phyloP scores from a whole-genome alignment of 2,329 filamentous ascomycete genomes.

The Cladosporium sp. region DNA sequence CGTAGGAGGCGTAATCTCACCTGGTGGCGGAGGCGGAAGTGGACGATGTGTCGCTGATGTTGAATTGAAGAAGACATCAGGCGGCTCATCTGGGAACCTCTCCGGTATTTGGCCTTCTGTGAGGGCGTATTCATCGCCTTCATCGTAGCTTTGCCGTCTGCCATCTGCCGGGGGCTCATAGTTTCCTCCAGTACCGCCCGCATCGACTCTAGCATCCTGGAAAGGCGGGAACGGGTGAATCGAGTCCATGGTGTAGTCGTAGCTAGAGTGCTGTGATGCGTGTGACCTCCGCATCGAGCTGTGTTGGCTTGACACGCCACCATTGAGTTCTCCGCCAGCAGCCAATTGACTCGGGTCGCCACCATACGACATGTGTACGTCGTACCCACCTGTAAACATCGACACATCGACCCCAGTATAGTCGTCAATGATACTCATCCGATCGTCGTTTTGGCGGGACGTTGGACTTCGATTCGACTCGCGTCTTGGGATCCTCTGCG shows the following conservation, averaged over 20 bases:
- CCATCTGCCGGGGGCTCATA: slow-evolving; percentile 66
- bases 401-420: slow-evolving; percentile 68
- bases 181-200: slow-evolving; percentile 84
- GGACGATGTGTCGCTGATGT: slow-evolving; percentile 65
- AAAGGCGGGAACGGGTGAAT: slow-evolving; percentile 61
- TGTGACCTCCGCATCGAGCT: slow-evolving; percentile 49
- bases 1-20: slow-evolving; percentile 43
- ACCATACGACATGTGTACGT: slow-evolving; percentile 62
- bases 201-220: slow-evolving; percentile 73
- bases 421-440: slow-evolving; percentile 69
- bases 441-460: slow-evolving; percentile 38
- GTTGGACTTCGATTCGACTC: slow-evolving; percentile 30
- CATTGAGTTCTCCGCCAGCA: slow-evolving; percentile 34
- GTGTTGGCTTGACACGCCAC: slow-evolving; percentile 43
- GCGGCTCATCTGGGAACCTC: slow-evolving; percentile 59
- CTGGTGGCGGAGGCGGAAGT: slow-evolving; percentile 64
- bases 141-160: slow-evolving; percentile 82
- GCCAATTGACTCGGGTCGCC: slow-evolving; percentile 48
- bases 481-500: slow-evolving; percentile 29
- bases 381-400: slow-evolving; percentile 71
- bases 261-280: slow-evolving; percentile 42
- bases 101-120: slow-evolving; percentile 44
- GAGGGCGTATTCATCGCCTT: slow-evolving; percentile 73
- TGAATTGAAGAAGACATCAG: slow-evolving; percentile 92
- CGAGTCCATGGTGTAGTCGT: slow-evolving; percentile 44